These are phyloP conservation scores for Parsonsia alboflavescens DNA, from an alignment of 257 asterid species.

Conservation along the genomic window DNA sequence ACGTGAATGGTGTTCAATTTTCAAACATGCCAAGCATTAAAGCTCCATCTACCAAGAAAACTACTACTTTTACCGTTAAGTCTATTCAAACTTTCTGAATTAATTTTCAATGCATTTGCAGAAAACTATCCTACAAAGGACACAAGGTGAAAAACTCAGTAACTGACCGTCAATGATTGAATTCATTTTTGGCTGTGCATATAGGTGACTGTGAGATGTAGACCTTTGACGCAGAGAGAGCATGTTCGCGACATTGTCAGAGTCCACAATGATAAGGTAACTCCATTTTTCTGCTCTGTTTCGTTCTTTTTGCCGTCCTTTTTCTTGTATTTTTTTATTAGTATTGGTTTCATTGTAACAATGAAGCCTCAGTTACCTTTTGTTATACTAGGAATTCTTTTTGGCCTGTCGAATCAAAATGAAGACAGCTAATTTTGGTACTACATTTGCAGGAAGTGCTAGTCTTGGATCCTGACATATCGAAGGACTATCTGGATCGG, in stretches of 20 bases:
- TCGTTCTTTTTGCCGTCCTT: background rate
- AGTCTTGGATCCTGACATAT: slow-evolving; percentile 89
- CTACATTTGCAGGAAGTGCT: slow-evolving; percentile 62
- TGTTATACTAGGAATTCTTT: background rate
- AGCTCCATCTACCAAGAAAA: slow-evolving; percentile 65
- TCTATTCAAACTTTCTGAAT: slow-evolving; percentile 17
- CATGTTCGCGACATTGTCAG: slow-evolving; percentile 67
- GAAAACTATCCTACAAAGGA: background rate
- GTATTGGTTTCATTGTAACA: background rate
- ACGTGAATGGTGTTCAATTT: slow-evolving; percentile 47
- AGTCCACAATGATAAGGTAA: slow-evolving; percentile 71
- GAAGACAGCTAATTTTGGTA: background rate
- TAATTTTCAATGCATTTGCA: background rate
- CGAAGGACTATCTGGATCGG: slow-evolving; percentile 81
- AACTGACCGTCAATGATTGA: background rate
- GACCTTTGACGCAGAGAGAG: slow-evolving; percentile 74
- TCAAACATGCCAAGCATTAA: slow-evolving; percentile 68
- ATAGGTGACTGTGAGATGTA: slow-evolving; percentile 91
- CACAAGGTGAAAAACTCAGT: background rate
- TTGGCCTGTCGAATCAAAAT: background rate
- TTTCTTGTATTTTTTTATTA: no score
- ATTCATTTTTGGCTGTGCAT: background rate
- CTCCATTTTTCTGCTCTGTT: slow-evolving; percentile 5
- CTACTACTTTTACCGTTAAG: slow-evolving; percentile 76
- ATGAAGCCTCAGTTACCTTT: background rate